phyloP scores from a whole-genome alignment of 495 filamentous ascomycete genomes.

The Tuber magnatum region DNA sequence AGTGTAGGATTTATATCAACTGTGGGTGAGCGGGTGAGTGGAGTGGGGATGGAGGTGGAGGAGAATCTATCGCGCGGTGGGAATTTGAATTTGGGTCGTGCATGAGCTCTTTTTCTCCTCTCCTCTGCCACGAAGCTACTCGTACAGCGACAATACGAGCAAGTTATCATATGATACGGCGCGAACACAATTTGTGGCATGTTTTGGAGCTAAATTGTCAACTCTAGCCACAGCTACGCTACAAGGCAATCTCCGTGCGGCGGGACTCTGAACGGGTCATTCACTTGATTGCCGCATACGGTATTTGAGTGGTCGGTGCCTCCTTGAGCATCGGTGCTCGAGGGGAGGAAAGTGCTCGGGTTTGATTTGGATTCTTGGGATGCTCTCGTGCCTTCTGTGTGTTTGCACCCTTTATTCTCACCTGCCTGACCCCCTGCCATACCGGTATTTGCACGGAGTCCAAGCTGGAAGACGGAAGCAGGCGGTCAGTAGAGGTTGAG shows the following conservation, averaged over 20 bases:
- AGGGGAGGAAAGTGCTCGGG: background rate
- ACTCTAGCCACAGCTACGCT: background rate
- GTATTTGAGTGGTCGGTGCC: background rate
- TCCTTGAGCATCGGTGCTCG: background rate
- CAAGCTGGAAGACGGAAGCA: background rate
- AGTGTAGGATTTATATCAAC: no score
- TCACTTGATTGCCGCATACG: background rate
- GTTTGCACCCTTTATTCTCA: background rate
- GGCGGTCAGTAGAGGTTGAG: background rate
- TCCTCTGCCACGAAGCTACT: no score
- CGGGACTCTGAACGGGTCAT: background rate
- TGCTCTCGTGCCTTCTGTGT: constrained; percentile 3
- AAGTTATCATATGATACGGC: background rate
- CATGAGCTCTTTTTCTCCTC: background rate
- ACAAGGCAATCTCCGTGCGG: background rate
- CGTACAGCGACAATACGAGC: no score
- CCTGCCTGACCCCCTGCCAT: background rate
- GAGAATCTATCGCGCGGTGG: no score
- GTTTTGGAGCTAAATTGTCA: background rate
- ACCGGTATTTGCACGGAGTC: background rate
- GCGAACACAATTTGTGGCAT: background rate
- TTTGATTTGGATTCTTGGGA: background rate
- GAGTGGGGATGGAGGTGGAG: no score
- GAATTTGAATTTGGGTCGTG: background rate
- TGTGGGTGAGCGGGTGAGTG: no score